Evolutionary conservation across 2,329 filamentous ascomycete genomes (phyloP), one percentile per base, ranked within the genome.

Genomic region (Pseudogymnoascus destructans): DNA sequence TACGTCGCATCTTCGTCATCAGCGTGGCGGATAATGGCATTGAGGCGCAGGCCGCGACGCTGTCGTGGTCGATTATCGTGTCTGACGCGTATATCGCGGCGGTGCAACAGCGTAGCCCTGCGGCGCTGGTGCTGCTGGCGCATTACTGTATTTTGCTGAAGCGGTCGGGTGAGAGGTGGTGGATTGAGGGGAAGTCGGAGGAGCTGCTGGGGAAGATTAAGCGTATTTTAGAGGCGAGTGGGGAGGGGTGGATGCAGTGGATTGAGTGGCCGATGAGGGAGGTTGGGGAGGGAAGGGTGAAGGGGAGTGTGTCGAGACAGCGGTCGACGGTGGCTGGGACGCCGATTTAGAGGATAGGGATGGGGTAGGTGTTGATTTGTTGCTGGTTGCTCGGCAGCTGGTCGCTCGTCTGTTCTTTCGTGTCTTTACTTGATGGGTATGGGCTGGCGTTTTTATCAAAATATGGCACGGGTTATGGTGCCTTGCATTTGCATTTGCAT

Each of bases 161-260:
- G 62, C 64, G 65, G 15, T 42, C 73, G 27, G 67, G 68, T 10
- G 59, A 66, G 21, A 61, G 69, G 40, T 76, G 73, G 72, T 76
- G 73, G 73, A 70, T 74, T 64, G 65, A 70, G 3, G 71, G 73
- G 10, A 75, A 73, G 68, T 70, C 70, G 3, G 64, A 65, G 33
- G 68, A 69, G 40, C 61, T 75, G n/a, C 62, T 75, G 17, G 63
- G 62, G 38, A 70, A 70, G 32, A 67, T 74, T 36, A 56, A 66
- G n/a, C 60, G 54, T 3, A 38, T 38, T n/a, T 27, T 56, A 23
- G 54, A 54, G n/a, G 54, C 27, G 7, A 32, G 59, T 40, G 62
- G 59, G 5, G 55, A 54, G 35, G 57, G 60, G 2, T 63, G 62
- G 62, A 59, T 60, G 46, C 40, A 19, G 11, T 63, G 62, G 62